A percentile compares a stretch with the other conserved stretches of the same genome.
These are phyloP conservation scores for Cystobasidium tubakii DNA, from an alignment of 768 basidiomycete species.

Conservation along the genomic window DNA sequence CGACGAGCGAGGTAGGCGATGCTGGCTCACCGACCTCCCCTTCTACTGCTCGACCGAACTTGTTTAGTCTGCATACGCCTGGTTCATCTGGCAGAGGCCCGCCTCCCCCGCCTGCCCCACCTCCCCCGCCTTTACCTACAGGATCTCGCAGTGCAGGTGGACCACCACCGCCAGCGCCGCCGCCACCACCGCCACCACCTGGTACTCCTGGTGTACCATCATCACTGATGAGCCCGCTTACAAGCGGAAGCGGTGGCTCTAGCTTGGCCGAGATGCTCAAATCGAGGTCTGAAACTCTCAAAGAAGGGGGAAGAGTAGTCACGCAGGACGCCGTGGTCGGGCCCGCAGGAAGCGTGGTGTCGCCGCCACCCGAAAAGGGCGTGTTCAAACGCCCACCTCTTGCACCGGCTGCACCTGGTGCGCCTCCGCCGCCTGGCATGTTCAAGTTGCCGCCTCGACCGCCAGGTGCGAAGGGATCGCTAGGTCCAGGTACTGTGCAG, in stretches of 20 bases:
- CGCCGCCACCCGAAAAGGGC: slow-evolving; percentile 48
- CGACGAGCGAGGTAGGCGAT: slow-evolving; percentile 1
- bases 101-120: slow-evolving; percentile 39
- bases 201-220: neutral
- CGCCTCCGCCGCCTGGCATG: slow-evolving; percentile 38
- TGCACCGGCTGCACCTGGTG: slow-evolving; percentile 39
- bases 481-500: slow-evolving; percentile 50
- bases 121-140: slow-evolving; percentile 40
- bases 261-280: neutral
- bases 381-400: slow-evolving; percentile 38
- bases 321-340: slow-evolving; percentile 37
- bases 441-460: slow-evolving; percentile 29
- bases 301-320: slow-evolving; percentile 2
- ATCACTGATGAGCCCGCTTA: neutral
- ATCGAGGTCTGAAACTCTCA: neutral
- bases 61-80: neutral
- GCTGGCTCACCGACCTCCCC: neutral
- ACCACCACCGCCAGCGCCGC: slow-evolving; percentile 40
- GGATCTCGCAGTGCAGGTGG: slow-evolving; percentile 20
- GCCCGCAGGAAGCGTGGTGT: slow-evolving; percentile 46
- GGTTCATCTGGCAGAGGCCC: neutral
- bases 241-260: slow-evolving; percentile 24
- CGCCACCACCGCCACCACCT: slow-evolving; percentile 14
- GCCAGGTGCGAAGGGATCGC: slow-evolving; percentile 7
- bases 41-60: neutral